phyloP scores from a whole-genome alignment of 1,284 basidiomycete species.

The Pascua sp. region DNA sequence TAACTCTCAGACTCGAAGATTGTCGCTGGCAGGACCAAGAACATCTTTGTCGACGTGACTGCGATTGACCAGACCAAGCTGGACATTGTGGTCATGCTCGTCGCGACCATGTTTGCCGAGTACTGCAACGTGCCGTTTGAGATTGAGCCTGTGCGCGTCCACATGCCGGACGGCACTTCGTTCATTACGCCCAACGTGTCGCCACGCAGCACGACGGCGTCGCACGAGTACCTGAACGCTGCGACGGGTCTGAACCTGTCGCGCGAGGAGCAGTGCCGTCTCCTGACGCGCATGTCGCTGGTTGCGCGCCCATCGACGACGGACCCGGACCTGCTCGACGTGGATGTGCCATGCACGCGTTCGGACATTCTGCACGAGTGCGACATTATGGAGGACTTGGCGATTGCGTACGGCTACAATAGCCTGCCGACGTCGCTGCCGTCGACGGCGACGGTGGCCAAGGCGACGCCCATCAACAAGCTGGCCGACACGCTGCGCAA shows the following conservation, averaged over 20 bases:
- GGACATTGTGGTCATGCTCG: conserved; percentile 88
- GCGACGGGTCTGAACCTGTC: conserved; percentile 79
- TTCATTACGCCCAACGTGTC: conserved; percentile 79
- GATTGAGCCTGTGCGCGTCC: conserved; percentile 82
- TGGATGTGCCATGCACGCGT: conserved; percentile 82
- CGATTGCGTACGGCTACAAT: conserved; percentile 97
- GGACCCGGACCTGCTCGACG: conserved; percentile 60
- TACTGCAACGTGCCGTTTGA: conserved; percentile 85
- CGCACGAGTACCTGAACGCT: conserved; percentile 87
- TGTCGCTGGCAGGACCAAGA: conserved; percentile 77
- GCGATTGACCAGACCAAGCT: conserved; percentile 98
- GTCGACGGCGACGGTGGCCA: conserved; percentile 89
- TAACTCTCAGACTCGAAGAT: conserved; percentile 74
- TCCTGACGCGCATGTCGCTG: conserved; percentile 46
- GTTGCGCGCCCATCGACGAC: conserved; percentile 54
- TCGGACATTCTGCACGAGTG: conserved; percentile 98
- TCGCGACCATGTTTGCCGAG: conserved; percentile 95
- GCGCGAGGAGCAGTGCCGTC: conserved; percentile 37
- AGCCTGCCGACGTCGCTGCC: conserved; percentile 91
- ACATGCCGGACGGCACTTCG: conserved; percentile 70
- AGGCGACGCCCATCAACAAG: conserved; percentile 85
- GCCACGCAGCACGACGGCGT: conserved; percentile 68
- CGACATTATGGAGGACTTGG: conserved; percentile 97
- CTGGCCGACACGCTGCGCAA: conserved; percentile 80
- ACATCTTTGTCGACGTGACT: conserved; percentile 95